A percentile compares a stretch with the other conserved stretches of the same genome.
phyloP scores from a whole-genome alignment of 352 stramenopile species.

The Pythium sp. region DNA sequence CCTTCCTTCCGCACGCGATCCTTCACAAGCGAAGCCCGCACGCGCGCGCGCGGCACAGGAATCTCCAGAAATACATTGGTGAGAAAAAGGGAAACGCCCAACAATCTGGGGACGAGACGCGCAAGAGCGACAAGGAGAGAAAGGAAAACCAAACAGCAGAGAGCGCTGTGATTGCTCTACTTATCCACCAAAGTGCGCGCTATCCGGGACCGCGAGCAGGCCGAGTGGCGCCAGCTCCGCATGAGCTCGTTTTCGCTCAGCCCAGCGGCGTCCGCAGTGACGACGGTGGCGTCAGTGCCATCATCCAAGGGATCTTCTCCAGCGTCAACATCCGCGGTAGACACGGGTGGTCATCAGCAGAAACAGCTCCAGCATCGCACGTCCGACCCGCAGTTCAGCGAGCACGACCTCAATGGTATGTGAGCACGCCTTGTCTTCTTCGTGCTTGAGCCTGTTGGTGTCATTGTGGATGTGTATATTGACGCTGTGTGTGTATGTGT shows the following conservation, averaged over 20 bases:
- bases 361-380: slow-evolving; percentile 47
- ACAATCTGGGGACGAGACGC: neutral
- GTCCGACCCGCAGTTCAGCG: slow-evolving; percentile 63
- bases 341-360: neutral
- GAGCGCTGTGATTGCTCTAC: neutral
- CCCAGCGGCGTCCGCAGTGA: slow-evolving; percentile 1
- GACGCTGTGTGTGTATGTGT: neutral
- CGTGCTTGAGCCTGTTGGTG: slow-evolving; percentile 4
- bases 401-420: slow-evolving; percentile 47
- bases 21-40: neutral
- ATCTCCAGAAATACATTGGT: slow-evolving; percentile 1
- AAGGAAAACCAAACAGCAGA: neutral
- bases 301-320: neutral
- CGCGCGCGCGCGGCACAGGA: neutral
- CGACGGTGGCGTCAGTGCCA: neutral
- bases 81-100: slow-evolving; percentile 3
- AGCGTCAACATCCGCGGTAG: neutral
- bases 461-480: neutral
- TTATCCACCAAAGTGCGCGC: slow-evolving; percentile 7
- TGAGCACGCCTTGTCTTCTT: neutral
- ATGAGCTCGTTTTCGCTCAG: slow-evolving; percentile 24
- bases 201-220: slow-evolving; percentile 8
- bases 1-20: slow-evolving; percentile 1
- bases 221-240: slow-evolving; percentile 13
- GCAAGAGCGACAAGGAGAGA: neutral